These are phyloP conservation scores for Graphilbum fragrans DNA, from an alignment of 2,329 filamentous ascomycete genomes.

Conservation along the genomic window DNA sequence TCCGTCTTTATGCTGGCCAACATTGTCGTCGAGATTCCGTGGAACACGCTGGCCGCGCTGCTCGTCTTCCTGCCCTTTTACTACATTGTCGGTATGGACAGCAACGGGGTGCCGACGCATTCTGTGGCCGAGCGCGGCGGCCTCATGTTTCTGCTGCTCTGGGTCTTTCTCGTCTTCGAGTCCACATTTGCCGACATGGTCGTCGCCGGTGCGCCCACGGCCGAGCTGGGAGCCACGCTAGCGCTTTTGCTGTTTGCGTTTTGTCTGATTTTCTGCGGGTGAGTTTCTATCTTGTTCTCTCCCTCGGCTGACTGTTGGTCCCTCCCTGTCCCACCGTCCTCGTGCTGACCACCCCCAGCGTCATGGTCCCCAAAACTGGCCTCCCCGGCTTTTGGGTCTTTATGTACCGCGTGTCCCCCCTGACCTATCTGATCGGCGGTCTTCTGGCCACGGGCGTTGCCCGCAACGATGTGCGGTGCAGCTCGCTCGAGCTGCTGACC, in stretches of 20 bases:
- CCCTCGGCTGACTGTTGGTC: not conserved
- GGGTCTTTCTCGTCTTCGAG: conserved; percentile 66
- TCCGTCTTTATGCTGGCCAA: conserved; percentile 52
- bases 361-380: conserved; percentile 42
- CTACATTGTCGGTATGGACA: conserved; percentile 51
- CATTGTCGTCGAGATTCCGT: conserved; percentile 56
- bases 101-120: conserved; percentile 52
- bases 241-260: conserved; percentile 48
- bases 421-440: conserved; percentile 49
- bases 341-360: conserved; percentile 15
- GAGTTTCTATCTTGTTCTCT: conserved; percentile 21
- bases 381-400: conserved; percentile 67
- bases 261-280: conserved; percentile 45
- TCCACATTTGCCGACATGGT: conserved; percentile 63
- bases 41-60: conserved; percentile 29
- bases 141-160: conserved; percentile 66
- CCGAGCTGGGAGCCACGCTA: conserved; percentile 53
- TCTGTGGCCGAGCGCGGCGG: conserved; percentile 56
- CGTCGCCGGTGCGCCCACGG: conserved; percentile 52
- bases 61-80: conserved; percentile 49
- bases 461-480: conserved; percentile 37
- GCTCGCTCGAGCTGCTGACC: conserved; percentile 42
- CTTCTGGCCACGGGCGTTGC: conserved; percentile 57
- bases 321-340: not conserved
- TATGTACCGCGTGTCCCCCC: conserved; percentile 56